These are phyloP conservation scores for Entomortierella lignicola DNA, from an alignment of 192 early-diverging fungal genomes.

Conservation along the genomic window DNA sequence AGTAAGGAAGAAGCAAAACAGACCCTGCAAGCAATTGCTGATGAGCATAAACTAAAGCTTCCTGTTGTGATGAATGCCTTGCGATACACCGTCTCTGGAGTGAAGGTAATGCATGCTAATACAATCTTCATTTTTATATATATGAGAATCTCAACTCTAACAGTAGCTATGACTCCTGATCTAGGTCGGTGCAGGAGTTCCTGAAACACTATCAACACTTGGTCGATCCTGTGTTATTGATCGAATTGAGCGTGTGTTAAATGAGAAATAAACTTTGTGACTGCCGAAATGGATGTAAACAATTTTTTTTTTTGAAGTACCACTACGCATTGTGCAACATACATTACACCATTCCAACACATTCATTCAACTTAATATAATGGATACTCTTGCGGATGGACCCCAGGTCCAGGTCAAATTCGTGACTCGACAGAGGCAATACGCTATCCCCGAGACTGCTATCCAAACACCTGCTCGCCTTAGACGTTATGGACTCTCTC, in stretches of 20 bases:
- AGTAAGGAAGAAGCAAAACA: conserved; percentile 47
- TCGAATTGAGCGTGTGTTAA: conserved; percentile 28
- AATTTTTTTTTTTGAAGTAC: conserved; percentile 28
- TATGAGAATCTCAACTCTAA: background rate
- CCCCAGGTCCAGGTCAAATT: conserved; percentile 89
- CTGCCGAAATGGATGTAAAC: conserved; percentile 10
- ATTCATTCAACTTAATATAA: conserved; percentile 21
- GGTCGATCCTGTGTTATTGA: conserved; percentile 54
- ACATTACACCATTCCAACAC: background rate
- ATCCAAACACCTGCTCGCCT: conserved; percentile 90
- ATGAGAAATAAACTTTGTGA: conserved; percentile 9
- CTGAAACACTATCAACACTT: conserved; percentile 63
- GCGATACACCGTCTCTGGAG: conserved; percentile 74
- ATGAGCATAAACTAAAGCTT: conserved; percentile 50
- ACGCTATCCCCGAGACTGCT: conserved; percentile 83
- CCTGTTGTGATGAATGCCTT: conserved; percentile 73
- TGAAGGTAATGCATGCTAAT: conserved; percentile 38
- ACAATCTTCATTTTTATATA: background rate
- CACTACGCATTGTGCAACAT: background rate
- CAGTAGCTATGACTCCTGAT: background rate
- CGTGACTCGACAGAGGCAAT: conserved; percentile 76
- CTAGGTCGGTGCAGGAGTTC: conserved; percentile 66
- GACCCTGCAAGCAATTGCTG: conserved; percentile 48
- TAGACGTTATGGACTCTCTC: conserved; percentile 89
- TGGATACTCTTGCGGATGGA: conserved; percentile 53